Conservation (phyloP, 2,329 filamentous ascomycete species). For the Penicillium concentricum region DNA sequence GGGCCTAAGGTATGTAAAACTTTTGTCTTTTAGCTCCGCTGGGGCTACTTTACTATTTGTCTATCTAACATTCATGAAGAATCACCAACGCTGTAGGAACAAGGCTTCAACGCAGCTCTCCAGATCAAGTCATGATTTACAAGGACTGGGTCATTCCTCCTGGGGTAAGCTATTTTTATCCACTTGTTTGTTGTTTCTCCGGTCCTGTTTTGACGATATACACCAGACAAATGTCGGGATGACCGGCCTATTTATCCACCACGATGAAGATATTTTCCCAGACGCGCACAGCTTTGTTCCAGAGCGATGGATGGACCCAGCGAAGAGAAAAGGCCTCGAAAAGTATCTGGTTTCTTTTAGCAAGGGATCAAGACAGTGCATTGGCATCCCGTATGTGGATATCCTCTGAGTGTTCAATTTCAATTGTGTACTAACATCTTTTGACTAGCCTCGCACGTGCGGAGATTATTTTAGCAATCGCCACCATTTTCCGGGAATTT, state of each 20-base stretch:
- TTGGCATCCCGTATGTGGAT: conserved; percentile 43
- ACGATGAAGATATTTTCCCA: conserved; percentile 39
- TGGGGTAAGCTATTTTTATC: conserved; percentile 19
- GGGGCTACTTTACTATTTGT: background rate
- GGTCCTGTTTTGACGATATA: background rate
- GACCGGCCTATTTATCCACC: conserved; percentile 37
- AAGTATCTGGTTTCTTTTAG: conserved; percentile 41
- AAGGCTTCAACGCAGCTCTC: conserved; percentile 32
- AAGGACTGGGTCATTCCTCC: conserved; percentile 35
- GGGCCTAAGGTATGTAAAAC: conserved; percentile 24
- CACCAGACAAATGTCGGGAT: conserved; percentile 38
- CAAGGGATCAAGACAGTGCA: conserved; percentile 46
- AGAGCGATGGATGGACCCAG: conserved; percentile 38
- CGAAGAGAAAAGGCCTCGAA: conserved; percentile 33
- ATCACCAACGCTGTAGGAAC: conserved; percentile 27
- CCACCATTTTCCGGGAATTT: conserved; percentile 31
- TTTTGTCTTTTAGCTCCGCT: too few relatives aligned
- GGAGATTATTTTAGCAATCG: conserved; percentile 33
- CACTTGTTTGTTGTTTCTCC: background rate
- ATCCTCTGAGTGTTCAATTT: background rate
- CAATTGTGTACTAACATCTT: background rate
- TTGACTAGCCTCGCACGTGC: conserved; percentile 31
- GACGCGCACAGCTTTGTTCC: conserved; percentile 37
- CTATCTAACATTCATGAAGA: background rate
- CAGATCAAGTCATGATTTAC: conserved; percentile 29